Evolutionary conservation across 1,139 yeast genomes (phyloP).

Genomic region (Meyerozyma guilliermondii): DNA sequence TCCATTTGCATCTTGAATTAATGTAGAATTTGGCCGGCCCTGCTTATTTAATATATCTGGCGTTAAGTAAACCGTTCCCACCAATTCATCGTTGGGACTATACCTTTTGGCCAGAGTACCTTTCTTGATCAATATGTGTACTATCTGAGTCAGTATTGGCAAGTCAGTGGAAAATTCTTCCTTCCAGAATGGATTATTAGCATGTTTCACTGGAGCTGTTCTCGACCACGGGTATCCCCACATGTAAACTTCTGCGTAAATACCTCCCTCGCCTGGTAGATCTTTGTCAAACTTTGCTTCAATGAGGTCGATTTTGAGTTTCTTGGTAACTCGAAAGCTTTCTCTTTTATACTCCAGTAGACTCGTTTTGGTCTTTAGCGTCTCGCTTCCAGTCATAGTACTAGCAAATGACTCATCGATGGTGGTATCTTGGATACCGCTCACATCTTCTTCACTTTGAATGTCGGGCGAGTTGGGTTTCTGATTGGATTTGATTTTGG

Average conservation of each 20-base stretch:
- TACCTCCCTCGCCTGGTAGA: slow-evolving; percentile 18
- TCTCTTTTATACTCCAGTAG: slow-evolving; percentile 26
- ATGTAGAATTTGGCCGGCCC: slow-evolving; percentile 29
- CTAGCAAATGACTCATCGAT: slow-evolving; percentile 4
- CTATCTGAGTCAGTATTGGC: slow-evolving; percentile 49
- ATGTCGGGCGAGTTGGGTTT: neutral
- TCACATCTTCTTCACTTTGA: slow-evolving; percentile 1
- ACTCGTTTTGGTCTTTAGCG: slow-evolving; percentile 2
- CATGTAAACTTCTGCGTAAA: slow-evolving; percentile 59
- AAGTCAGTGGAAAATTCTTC: slow-evolving; percentile 57
- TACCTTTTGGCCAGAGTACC: slow-evolving; percentile 18
- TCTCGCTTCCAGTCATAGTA: neutral
- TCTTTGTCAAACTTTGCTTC: slow-evolving; percentile 55
- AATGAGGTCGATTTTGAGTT: slow-evolving; percentile 52
- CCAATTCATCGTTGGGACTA: slow-evolving; percentile 27
- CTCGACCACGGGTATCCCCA: slow-evolving; percentile 71
- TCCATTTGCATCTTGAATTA: slow-evolving; percentile 26
- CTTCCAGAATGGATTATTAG: slow-evolving; percentile 64
- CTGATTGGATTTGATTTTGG: neutral
- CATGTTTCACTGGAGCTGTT: slow-evolving; percentile 53
- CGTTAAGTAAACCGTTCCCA: slow-evolving; percentile 54
- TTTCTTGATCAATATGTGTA: slow-evolving; percentile 48
- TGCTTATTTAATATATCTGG: slow-evolving; percentile 48
- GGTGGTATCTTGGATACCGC: slow-evolving; percentile 5
- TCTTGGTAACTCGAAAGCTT: slow-evolving; percentile 51